A percentile compares a stretch with the other conserved stretches of the same genome.
These are phyloP conservation scores for Pythium rishiriense DNA, from an alignment of 352 stramenopile species.

Conservation along the genomic window DNA sequence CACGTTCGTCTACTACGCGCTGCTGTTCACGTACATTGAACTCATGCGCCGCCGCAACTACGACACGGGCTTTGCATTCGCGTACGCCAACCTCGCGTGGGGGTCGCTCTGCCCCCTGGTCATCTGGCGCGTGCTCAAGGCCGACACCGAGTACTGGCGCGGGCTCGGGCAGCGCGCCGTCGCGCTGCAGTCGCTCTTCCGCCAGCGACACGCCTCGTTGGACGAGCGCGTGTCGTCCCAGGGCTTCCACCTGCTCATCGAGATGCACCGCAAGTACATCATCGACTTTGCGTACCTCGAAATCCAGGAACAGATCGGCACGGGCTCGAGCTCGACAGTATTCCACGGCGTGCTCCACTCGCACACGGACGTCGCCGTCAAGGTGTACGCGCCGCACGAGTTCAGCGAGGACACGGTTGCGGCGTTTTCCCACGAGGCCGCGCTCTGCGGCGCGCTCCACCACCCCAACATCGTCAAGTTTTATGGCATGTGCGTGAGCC, in stretches of 20 bases:
- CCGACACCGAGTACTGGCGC: constrained; percentile 75
- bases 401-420: constrained; percentile 56
- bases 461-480: constrained; percentile 86
- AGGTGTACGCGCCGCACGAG: constrained; percentile 65
- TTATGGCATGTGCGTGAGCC: constrained; percentile 79
- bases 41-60: constrained; percentile 32
- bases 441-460: constrained; percentile 63
- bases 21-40: constrained; percentile 28
- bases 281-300: constrained; percentile 75
- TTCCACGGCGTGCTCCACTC: constrained; percentile 60
- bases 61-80: constrained; percentile 37
- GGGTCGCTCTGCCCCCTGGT: constrained; percentile 54
- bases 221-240: constrained; percentile 30
- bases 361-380: constrained; percentile 56
- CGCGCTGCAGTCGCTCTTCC: constrained; percentile 47
- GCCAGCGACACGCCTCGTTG: neutral
- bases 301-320: constrained; percentile 41
- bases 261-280: constrained; percentile 67
- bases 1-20: constrained; percentile 34
- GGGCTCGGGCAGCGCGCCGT: constrained; percentile 55
- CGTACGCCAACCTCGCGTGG: constrained; percentile 48
- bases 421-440: constrained; percentile 55
- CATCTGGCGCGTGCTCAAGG: constrained; percentile 69
- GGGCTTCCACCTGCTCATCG: constrained; percentile 59
- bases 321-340: constrained; percentile 51